A percentile compares a stretch with the other conserved stretches of the same genome.
phyloP scores from a whole-genome alignment of 2,329 filamentous ascomycete genomes.

The Ambrosiella cleistominuta region DNA sequence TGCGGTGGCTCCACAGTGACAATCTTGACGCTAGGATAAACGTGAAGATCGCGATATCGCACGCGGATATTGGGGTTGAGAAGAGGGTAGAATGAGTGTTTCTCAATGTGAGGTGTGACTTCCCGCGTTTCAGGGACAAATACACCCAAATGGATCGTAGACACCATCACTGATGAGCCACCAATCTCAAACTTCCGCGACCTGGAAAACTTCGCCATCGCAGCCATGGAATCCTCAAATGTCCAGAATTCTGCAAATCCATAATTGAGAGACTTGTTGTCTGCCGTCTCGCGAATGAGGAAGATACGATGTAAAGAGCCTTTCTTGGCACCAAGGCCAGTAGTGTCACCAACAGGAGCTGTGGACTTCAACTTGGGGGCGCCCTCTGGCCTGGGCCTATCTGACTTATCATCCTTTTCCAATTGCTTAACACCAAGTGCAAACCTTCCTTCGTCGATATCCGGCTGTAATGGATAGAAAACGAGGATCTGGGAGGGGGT shows the following conservation, averaged over 20 bases:
- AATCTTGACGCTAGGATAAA: slow-evolving; percentile 48
- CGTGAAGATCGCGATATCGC: slow-evolving; percentile 60
- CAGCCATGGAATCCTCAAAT: slow-evolving; percentile 57
- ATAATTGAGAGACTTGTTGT: slow-evolving; percentile 59
- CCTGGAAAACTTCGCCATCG: slow-evolving; percentile 52
- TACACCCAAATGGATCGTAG: slow-evolving; percentile 68
- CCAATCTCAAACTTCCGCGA: slow-evolving; percentile 63
- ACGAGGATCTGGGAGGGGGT: slow-evolving; percentile 59
- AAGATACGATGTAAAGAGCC: slow-evolving; percentile 63
- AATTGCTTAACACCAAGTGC: slow-evolving; percentile 58
- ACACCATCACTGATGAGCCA: slow-evolving; percentile 51
- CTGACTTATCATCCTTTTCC: slow-evolving; percentile 36
- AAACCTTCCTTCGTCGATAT: slow-evolving; percentile 54
- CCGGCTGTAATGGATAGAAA: slow-evolving; percentile 50
- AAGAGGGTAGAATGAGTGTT: slow-evolving; percentile 51
- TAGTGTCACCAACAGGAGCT: slow-evolving; percentile 34
- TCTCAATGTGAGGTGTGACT: slow-evolving; percentile 34
- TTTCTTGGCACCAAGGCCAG: slow-evolving; percentile 51
- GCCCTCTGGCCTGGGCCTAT: slow-evolving; percentile 17
- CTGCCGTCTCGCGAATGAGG: slow-evolving; percentile 54
- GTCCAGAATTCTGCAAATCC: slow-evolving; percentile 73
- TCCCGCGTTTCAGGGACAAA: slow-evolving; percentile 57
- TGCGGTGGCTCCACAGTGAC: slow-evolving; percentile 30
- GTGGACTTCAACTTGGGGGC: slow-evolving; percentile 42
- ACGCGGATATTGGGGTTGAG: slow-evolving; percentile 50